These are phyloP conservation scores for Penicillium sp. DNA, from an alignment of 2,329 filamentous ascomycete species.

Conservation along the genomic window DNA sequence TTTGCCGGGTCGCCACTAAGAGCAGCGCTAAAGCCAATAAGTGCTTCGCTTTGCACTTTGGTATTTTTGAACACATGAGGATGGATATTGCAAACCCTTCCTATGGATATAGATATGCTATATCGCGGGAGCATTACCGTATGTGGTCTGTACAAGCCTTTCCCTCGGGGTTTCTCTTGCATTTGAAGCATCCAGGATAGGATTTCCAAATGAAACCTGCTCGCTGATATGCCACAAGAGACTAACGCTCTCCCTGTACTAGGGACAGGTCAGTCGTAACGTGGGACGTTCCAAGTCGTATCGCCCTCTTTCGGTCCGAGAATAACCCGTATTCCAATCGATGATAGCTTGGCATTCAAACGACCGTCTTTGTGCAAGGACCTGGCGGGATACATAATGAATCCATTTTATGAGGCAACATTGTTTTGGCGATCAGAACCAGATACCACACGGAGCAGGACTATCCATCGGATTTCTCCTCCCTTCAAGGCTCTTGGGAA, in stretches of 20 bases:
- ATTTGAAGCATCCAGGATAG: background rate
- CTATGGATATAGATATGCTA: background rate
- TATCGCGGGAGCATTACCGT: background rate
- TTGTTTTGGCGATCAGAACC: background rate
- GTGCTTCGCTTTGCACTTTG: background rate
- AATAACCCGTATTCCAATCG: background rate
- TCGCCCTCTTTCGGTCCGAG: background rate
- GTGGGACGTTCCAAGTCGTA: background rate
- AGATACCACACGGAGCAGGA: background rate
- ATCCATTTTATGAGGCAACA: background rate
- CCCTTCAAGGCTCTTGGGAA: background rate
- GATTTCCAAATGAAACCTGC: no score
- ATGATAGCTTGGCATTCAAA: background rate
- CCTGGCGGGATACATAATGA: background rate
- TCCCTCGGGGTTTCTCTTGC: background rate
- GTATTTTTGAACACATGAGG: background rate
- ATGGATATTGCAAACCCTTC: background rate
- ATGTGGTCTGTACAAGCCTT: no score
- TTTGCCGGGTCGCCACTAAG: slow-evolving; percentile 22
- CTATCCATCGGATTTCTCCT: background rate
- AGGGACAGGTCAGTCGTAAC: background rate
- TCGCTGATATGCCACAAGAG: background rate
- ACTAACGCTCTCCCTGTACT: background rate
- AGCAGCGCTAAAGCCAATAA: background rate
- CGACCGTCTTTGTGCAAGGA: background rate